phyloP scores from a whole-genome alignment of 768 basidiomycete species.

The Russula vinacea region DNA sequence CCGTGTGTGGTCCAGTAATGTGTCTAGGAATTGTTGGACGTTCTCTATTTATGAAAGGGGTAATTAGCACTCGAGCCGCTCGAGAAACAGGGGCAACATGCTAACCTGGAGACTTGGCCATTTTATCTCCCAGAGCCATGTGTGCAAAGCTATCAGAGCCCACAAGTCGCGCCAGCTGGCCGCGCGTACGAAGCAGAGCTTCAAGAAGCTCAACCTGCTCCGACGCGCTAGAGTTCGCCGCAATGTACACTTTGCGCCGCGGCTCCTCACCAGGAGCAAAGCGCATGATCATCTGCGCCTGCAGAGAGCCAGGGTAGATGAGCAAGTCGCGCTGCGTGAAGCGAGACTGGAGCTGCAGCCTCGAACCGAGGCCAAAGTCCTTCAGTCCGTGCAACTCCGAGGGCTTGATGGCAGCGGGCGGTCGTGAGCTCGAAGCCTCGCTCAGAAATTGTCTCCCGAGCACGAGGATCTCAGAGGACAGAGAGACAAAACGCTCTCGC shows the following conservation, averaged over 20 bases:
- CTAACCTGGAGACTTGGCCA: slow-evolving; percentile 91
- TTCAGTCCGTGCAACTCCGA: slow-evolving; percentile 70
- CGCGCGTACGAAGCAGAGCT: slow-evolving; percentile 67
- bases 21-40: slow-evolving; percentile 79
- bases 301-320: slow-evolving; percentile 81
- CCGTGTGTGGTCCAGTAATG: slow-evolving; percentile 74
- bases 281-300: slow-evolving; percentile 91
- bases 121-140: slow-evolving; percentile 88
- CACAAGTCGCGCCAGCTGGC: slow-evolving; percentile 77
- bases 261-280: slow-evolving; percentile 84
- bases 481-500: slow-evolving; percentile 77
- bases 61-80: slow-evolving; percentile 10
- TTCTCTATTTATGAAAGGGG: slow-evolving; percentile 53
- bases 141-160: slow-evolving; percentile 84
- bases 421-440: slow-evolving; percentile 58
- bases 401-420: slow-evolving; percentile 64
- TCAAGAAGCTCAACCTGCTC: slow-evolving; percentile 79
- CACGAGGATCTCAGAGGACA: slow-evolving; percentile 84
- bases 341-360: slow-evolving; percentile 69
- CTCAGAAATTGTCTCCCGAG: slow-evolving; percentile 85
- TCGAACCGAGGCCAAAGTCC: slow-evolving; percentile 71
- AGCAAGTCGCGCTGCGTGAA: slow-evolving; percentile 72
- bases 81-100: slow-evolving; percentile 11
- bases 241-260: slow-evolving; percentile 77
- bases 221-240: slow-evolving; percentile 69